Evolutionary conservation across 2,329 filamentous ascomycete genomes (phyloP).

Genomic region (Aspergillus intermedius): DNA sequence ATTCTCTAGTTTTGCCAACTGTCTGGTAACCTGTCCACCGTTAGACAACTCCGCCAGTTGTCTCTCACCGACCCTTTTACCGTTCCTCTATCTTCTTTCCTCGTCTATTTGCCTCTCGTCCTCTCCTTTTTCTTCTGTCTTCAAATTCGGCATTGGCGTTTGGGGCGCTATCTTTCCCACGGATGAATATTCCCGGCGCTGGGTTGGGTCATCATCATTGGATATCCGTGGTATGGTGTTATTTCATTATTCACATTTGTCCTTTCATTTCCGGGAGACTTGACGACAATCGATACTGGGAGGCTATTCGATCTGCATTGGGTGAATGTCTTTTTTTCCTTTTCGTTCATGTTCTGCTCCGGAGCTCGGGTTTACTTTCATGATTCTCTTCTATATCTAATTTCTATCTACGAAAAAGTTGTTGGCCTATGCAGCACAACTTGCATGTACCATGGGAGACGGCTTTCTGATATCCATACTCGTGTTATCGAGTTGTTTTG

Average conservation of each 20-base stretch:
- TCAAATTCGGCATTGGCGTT: constrained; percentile 14
- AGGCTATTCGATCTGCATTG: constrained; percentile 11
- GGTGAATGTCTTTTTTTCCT: constrained; percentile 2
- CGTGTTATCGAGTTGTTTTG: neutral
- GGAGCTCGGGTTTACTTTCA: constrained; percentile 1
- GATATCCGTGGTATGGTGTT: constrained; percentile 16
- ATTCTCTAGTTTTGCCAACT: constrained; percentile 56
- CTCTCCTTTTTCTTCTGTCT: constrained; percentile 9
- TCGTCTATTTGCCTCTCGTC: constrained; percentile 4
- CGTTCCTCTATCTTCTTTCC: constrained; percentile 4
- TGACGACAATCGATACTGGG: constrained; percentile 3
- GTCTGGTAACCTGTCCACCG: neutral
- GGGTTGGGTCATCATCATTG: constrained; percentile 13
- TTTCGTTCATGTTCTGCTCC: neutral
- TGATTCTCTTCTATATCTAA: constrained; percentile 7
- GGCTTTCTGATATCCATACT: constrained; percentile 13
- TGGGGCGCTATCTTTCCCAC: constrained; percentile 11
- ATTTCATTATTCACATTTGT: constrained; percentile 2
- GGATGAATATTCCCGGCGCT: constrained; percentile 15
- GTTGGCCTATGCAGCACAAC: constrained; percentile 11
- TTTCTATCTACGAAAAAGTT: constrained; percentile 15
- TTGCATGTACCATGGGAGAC: constrained; percentile 16
- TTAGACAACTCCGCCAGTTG: neutral
- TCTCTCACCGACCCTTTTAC: neutral
- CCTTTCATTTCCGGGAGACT: constrained; percentile 6